Conservation (phyloP, 768 basidiomycete species). For the Pulveroboletus sp. region DNA sequence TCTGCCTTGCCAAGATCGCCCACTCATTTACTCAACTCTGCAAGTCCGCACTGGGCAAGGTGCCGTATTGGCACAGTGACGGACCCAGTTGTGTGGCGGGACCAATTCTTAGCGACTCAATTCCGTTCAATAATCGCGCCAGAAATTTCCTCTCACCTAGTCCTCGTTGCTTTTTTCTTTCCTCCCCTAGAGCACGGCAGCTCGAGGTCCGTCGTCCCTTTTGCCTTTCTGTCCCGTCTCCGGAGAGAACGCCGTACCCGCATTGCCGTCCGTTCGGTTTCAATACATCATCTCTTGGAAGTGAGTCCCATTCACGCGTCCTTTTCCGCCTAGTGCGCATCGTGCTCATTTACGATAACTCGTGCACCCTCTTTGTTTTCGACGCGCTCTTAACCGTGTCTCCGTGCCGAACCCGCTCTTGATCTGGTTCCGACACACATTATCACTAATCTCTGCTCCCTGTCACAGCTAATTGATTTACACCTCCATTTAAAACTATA, state of each 20-base stretch:
- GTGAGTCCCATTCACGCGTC: slow-evolving; percentile 33
- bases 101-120: slow-evolving; percentile 34
- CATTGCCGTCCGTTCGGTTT: slow-evolving; percentile 14
- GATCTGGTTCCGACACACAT: slow-evolving; percentile 20
- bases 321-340: slow-evolving; percentile 23
- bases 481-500: slow-evolving; percentile 30
- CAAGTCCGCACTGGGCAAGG: slow-evolving; percentile 21
- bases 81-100: slow-evolving; percentile 33
- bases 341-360: slow-evolving; percentile 32
- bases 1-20: slow-evolving; percentile 18
- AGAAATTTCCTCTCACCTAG: slow-evolving; percentile 30
- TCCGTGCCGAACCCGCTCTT: slow-evolving; percentile 26
- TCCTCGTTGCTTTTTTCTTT: slow-evolving; percentile 30
- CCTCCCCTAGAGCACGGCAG: slow-evolving; percentile 24
- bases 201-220: slow-evolving; percentile 19
- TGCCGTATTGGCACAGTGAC: slow-evolving; percentile 28
- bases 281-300: slow-evolving; percentile 26
- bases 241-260: slow-evolving; percentile 12
- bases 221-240: slow-evolving; percentile 21
- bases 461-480: slow-evolving; percentile 35
- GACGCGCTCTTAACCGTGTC: slow-evolving; percentile 30
- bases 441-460: slow-evolving; percentile 21
- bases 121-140: slow-evolving; percentile 33
- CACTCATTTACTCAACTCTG: slow-evolving; percentile 26
- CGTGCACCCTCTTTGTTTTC: slow-evolving; percentile 15